Conservation (phyloP, 192 early-diverging fungal genomes). For the Coemansia sp. region DNA sequence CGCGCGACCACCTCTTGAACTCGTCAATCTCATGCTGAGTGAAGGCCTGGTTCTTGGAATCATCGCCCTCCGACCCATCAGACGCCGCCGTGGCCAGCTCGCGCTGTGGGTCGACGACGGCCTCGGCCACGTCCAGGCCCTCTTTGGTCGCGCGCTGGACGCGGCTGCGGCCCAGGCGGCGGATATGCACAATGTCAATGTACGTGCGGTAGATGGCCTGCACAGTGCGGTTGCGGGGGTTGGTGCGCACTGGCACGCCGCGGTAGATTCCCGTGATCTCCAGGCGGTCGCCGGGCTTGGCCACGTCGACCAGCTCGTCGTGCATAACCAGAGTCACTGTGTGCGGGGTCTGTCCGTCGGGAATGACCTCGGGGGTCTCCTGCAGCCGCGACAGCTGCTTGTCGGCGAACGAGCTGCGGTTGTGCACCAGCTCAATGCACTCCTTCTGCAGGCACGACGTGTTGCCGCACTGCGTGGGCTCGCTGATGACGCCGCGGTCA, state of each 20-base stretch:
- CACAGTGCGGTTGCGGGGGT: conserved; percentile 84
- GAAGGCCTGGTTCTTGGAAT: conserved; percentile 52
- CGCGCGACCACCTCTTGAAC: conserved; percentile 65
- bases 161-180: conserved; percentile 76
- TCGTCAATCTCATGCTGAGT: conserved; percentile 60
- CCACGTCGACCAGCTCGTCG: conserved; percentile 93
- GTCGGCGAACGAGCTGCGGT: conserved; percentile 91
- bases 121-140: conserved; percentile 60
- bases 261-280: conserved; percentile 97
- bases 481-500: conserved; percentile 86
- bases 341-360: conserved; percentile 98
- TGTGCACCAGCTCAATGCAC: conserved; percentile 89
- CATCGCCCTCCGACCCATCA: conserved; percentile 20
- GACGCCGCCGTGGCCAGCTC: conserved; percentile 1
- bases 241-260: conserved; percentile 88
- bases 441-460: conserved; percentile 79
- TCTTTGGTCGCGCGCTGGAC: conserved; percentile 58
- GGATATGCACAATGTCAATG: conserved; percentile 94
- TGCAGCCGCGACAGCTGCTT: conserved; percentile 94
- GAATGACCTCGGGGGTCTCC: conserved; percentile 92
- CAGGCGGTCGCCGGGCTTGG: conserved; percentile 90
- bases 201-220: conserved; percentile 94
- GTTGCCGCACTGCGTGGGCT: conserved; percentile 83
- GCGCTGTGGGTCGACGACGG: conserved; percentile 54
- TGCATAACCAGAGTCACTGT: conserved; percentile 89